Percentiles rank a stretch among this genome's conserved stretches.
Evolutionary conservation across 2,329 filamentous ascomycete genomes (phyloP).

Genomic region (Talaromyces atroroseus): DNA sequence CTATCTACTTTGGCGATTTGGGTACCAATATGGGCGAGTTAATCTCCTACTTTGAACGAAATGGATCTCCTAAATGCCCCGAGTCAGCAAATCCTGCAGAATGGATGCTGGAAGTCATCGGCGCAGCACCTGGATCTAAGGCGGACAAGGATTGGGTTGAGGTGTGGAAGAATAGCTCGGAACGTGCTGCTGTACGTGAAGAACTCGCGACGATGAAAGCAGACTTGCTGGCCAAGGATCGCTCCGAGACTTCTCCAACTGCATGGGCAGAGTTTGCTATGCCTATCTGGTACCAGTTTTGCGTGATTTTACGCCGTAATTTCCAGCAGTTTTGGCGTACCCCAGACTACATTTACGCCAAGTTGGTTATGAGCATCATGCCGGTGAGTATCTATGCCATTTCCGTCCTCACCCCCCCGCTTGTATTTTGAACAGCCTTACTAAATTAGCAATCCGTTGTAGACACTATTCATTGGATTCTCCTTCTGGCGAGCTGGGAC

Average conservation of each 20-base stretch:
- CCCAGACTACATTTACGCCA: constrained; percentile 83
- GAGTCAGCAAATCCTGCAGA: constrained; percentile 67
- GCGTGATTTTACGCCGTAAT: constrained; percentile 64
- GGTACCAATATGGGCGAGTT: constrained; percentile 54
- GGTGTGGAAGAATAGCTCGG: constrained; percentile 55
- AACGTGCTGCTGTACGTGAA: constrained; percentile 53
- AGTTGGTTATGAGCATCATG: constrained; percentile 57
- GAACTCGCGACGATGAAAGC: constrained; percentile 51
- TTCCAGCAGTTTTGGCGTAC: constrained; percentile 93
- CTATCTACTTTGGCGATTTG: constrained; percentile 65
- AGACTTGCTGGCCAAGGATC: constrained; percentile 52
- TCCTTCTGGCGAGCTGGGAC: constrained; percentile 72
- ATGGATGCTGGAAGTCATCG: constrained; percentile 61
- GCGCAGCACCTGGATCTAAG: constrained; percentile 58
- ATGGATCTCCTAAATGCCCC: constrained; percentile 57
- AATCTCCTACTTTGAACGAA: constrained; percentile 70
- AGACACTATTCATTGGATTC: constrained; percentile 74
- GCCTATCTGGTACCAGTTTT: constrained; percentile 62
- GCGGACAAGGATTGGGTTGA: constrained; percentile 62
- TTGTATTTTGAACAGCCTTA: neutral
- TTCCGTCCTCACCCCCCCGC: no score
- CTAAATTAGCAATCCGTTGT: constrained; percentile 16
- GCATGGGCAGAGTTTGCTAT: constrained; percentile 75
- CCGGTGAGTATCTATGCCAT: constrained; percentile 6
- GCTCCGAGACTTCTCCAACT: constrained; percentile 25